These are phyloP conservation scores for Rhipidocladum racemiflorum DNA, from an alignment of 176 grass and related monocot genomes.

Conservation along the genomic window DNA sequence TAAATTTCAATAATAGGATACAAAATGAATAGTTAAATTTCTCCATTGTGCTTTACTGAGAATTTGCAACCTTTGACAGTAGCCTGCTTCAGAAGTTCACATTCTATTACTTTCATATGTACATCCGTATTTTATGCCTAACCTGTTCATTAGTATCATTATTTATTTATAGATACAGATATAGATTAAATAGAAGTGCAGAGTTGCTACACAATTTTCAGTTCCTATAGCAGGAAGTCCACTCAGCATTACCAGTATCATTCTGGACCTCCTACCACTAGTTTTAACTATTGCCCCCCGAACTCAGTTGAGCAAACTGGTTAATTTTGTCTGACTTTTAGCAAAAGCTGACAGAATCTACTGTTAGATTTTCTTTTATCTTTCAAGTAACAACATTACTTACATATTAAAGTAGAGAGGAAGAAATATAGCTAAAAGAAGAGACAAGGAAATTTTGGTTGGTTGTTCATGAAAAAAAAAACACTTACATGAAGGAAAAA, in stretches of 20 bases:
- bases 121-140: background rate
- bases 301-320: no score
- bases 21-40: background rate
- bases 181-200: background rate
- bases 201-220: background rate
- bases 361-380: background rate
- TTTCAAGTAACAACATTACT: background rate
- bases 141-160: background rate
- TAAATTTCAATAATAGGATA: background rate
- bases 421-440: background rate
- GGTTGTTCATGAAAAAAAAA: background rate
- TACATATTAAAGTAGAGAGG: background rate
- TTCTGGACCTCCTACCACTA: background rate
- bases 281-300: no score
- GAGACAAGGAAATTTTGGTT: background rate
- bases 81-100: background rate
- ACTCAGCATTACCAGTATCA: background rate
- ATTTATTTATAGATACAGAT: background rate
- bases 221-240: background rate
- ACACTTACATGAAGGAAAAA: background rate
- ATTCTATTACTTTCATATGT: background rate
- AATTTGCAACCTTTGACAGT: background rate
- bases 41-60: background rate
- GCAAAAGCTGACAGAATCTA: background rate
- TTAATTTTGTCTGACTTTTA: background rate